Base-by-base conservation (phyloP, 2,329 filamentous ascomycete species). In the Macroventuria anomochaeta region DNA sequence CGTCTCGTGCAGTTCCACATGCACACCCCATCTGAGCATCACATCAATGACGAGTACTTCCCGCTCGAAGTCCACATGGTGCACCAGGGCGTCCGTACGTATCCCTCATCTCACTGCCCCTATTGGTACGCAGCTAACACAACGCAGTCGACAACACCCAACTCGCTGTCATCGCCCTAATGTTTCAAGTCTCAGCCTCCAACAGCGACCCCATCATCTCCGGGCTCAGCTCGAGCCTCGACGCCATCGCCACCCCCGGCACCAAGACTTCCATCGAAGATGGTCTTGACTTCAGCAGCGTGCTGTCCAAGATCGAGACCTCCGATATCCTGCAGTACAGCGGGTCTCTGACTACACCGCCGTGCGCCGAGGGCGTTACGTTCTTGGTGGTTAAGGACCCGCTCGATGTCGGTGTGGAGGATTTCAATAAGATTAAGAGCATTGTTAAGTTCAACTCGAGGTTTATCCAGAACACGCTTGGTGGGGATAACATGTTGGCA, bases 321-420 rank as follows among this genome's bases (percentile, higher is more conserved):
- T 74, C 73, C 8, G 64, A 69, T 4, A 70, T 83, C 47, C 79
- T 77, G 62, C 76, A 77, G 53, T 88, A 87, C 75, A 69, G 71
- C 11, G 85, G 85, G 17, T 85, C 83, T 15, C 76, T 88, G 39
- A 88, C 85, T 33, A 87, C 84, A 0, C 85, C 85, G 17, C 85
- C 85, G 3, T 87, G 85, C 73, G 76, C 77, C 13, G 83, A 87
- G 69, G 80, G 80, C 21, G 74, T 87, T 18, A 75, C 70, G 8
- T 86, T 83, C 77, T 72, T 83, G 40, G 71, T 85, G 34, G 80
- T 79, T 58, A 73, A 76, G 55, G 61, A 81, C 50, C 78, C 79
- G 31, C 66, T 85, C 3, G 68, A 71, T 29, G 71, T 86, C 57
- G 73, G 77, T 59, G 75, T 82, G 13, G 69, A 69, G 4, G 82